Conservation (phyloP, 257 asterid genomes). For the Solanum acaule region DNA sequence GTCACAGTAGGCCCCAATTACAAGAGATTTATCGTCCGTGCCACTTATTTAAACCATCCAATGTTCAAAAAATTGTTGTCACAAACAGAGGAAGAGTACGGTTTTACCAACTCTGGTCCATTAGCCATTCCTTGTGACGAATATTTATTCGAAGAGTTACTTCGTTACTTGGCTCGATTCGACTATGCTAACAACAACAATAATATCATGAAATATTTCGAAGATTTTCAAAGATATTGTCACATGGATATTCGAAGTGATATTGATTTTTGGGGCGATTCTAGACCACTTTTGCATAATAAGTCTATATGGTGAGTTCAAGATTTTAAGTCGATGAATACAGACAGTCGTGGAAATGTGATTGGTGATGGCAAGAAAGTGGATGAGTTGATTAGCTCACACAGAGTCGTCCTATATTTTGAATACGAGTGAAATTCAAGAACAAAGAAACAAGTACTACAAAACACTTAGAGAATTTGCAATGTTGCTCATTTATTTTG, state of each 20-base stretch:
- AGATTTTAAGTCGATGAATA: background rate
- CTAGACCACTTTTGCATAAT: constrained; percentile 19
- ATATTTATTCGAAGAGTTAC: constrained; percentile 29
- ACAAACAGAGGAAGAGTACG: constrained; percentile 52
- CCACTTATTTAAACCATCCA: constrained; percentile 42
- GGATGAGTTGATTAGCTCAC: background rate
- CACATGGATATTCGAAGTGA: constrained; percentile 13
- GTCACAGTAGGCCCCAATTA: constrained; percentile 24
- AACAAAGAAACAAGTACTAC: background rate
- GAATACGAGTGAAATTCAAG: background rate
- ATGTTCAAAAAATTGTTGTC: constrained; percentile 33
- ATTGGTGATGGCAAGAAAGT: background rate
- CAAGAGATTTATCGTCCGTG: constrained; percentile 33
- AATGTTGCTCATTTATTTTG: background rate
- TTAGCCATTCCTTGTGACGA: constrained; percentile 53
- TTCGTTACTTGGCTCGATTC: constrained; percentile 24
- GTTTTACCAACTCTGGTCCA: constrained; percentile 41
- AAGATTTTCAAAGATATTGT: constrained; percentile 27
- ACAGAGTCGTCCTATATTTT: background rate
- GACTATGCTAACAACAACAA: constrained; percentile 1
- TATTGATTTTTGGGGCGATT: constrained; percentile 16
- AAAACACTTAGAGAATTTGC: background rate
- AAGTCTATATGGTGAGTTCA: background rate
- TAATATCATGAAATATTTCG: constrained; percentile 1
- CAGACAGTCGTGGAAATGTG: background rate